phyloP scores from a whole-genome alignment of 2,329 filamentous ascomycete genomes.

The Diaporthe helianthi region DNA sequence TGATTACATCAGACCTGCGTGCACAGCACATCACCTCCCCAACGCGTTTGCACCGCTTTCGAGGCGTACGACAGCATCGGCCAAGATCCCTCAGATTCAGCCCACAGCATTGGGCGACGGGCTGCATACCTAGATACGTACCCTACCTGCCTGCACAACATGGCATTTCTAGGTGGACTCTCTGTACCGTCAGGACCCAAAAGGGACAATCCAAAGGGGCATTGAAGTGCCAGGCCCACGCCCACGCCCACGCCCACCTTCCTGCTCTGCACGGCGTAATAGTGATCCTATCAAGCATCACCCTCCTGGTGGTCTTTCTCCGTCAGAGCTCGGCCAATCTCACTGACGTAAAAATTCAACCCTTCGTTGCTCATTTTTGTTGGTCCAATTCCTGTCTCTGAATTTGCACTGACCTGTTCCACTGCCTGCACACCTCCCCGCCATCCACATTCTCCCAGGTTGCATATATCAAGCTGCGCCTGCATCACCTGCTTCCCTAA shows the following conservation, averaged over 20 bases:
- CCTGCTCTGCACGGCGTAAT: constrained; percentile 16
- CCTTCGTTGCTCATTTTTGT: too few species aligned
- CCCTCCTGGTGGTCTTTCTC: background rate
- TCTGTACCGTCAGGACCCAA: background rate
- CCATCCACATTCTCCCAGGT: background rate
- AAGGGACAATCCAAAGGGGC: too few species aligned
- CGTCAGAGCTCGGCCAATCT: background rate
- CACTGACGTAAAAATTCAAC: constrained; percentile 33
- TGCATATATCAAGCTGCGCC: constrained; percentile 7
- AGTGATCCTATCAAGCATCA: constrained; percentile 24
- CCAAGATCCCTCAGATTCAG: background rate
- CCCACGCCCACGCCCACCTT: background rate
- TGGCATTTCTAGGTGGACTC: background rate
- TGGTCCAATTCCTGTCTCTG: constrained; percentile 26
- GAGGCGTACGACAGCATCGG: background rate
- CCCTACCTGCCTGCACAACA: background rate
- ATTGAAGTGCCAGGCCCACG: background rate
- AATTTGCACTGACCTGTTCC: constrained; percentile 23
- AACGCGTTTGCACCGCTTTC: background rate
- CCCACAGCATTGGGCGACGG: background rate
- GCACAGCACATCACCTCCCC: background rate
- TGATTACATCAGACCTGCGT: constrained; percentile 27
- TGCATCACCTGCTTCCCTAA: background rate
- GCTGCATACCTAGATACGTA: too few species aligned
- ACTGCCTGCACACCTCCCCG: background rate